Evolutionary conservation across 306 rosid genomes (phyloP), one percentile per base, ranked within the genome.

Genomic region (Potentilla sterilis): DNA sequence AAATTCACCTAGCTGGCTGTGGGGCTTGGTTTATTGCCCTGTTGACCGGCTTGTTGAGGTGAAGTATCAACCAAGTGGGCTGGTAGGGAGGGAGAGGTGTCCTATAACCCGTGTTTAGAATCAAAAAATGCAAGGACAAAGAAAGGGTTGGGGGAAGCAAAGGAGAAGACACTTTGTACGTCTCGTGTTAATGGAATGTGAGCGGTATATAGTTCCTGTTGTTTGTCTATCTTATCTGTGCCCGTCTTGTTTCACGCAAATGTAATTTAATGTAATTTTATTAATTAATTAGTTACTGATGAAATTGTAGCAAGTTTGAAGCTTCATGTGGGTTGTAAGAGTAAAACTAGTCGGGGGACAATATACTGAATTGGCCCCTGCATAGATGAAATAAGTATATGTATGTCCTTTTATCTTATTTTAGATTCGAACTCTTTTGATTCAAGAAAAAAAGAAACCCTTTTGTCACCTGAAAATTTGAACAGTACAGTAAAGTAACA

Each of bases 171-270:
- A 28, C 67, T 37, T 1, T 62, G 32, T 42, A 13, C 7, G 55
- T 51, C 63, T 40, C 32, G 75, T 76, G 43, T 74, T 58, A 44
- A 75, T 69, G 80, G 58, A 58, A 69, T 52, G 47, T 54, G 74
- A 74, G 82, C 22, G 77, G 84, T 79, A 83, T 72, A 83, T 72
- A 83, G 86, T 76, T 75, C 55, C 22, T 62, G 65, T 22, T 75
- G 77, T 54, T 65, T 35, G 16, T 49, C 73, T 21, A 55, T 28
- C 79, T 21, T 6, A 49, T 61, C 32, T 32, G 32, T 69, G 80
- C 70, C 82, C 55, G 51, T 54, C 73, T 43, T 64, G 73, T 59
- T 82, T 78, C 73, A 59, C 67, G 83, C 66, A 12, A 70, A 70
- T 70, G 85, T 73, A 57, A 48, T 38, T 61, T 24, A 47, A 67